Percentiles rank a stretch among this genome's conserved stretches.
Conservation (phyloP, 495 filamentous ascomycete genomes). For the Hyaloscypha finlandica region DNA sequence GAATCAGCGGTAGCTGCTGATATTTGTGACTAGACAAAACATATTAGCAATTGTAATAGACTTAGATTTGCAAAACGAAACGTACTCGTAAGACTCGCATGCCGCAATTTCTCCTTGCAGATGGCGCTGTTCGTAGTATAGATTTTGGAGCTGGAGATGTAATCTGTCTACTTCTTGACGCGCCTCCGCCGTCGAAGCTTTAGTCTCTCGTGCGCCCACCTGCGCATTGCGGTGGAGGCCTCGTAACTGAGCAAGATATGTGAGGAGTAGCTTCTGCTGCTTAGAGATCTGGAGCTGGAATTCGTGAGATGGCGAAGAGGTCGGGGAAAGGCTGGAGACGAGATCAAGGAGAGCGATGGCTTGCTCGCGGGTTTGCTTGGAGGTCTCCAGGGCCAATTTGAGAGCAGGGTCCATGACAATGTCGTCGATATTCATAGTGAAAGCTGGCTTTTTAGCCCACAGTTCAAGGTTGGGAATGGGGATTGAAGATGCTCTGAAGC, state of each 20-base stretch:
- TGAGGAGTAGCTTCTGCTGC: constrained; percentile 77
- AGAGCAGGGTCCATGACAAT: constrained; percentile 73
- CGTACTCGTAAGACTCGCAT: constrained; percentile 91
- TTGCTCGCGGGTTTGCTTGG: constrained; percentile 68
- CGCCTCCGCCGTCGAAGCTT: constrained; percentile 80
- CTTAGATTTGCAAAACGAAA: constrained; percentile 23
- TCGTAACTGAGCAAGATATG: constrained; percentile 79
- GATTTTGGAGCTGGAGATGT: constrained; percentile 90
- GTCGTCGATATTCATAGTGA: constrained; percentile 49
- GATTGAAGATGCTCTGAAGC: too few relatives aligned
- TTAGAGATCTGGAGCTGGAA: constrained; percentile 65
- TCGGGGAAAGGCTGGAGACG: constrained; percentile 35
- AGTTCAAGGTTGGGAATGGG: not conserved
- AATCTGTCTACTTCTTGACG: constrained; percentile 88
- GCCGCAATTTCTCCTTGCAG: constrained; percentile 86
- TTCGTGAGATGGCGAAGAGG: constrained; percentile 46
- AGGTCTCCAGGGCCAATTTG: constrained; percentile 68
- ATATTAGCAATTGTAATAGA: not conserved
- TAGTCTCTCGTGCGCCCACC: constrained; percentile 81
- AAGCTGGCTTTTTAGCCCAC: not conserved
- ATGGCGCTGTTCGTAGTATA: constrained; percentile 95
- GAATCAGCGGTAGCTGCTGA: constrained; percentile 78
- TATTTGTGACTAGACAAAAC: constrained; percentile 73
- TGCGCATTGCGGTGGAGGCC: constrained; percentile 79
- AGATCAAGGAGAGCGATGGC: constrained; percentile 69